Evolutionary conservation across 352 stramenopile genomes (phyloP), one percentile per base, ranked within the genome.

Genomic region (Phytophthora pisi): DNA sequence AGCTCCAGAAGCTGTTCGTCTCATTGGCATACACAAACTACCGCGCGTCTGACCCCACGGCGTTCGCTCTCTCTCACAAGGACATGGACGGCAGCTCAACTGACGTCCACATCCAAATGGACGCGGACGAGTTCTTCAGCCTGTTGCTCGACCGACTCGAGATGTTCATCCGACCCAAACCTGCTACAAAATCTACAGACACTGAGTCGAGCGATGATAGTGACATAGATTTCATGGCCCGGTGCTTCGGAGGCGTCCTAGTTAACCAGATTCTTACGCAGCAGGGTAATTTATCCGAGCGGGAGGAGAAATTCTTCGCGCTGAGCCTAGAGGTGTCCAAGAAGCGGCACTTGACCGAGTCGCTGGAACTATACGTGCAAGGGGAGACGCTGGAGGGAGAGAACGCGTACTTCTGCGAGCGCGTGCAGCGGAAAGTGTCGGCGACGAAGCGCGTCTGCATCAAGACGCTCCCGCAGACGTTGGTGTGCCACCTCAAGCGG

Each of bases 201-300:
- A 23, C 28, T 9, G 62, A 62, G 1, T 68, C 55, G 26, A 30
- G 26, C 26, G 23, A 31, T 30, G 38, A 68, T 26, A 15, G 2
- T 0, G 31, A 28, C 18, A 45, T 30, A 23, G 68, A 75, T n/a
- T 89, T 89, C 34, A 66, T 93, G 53, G 72, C 84, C 46, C 57
- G 68, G 0, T 88, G 83, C 57, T 96, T 96, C 70, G 85, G 86
- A 24, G 88, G 88, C 3, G 66, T 89, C 5, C 52, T 96, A 9
- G 88, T 95, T 16, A 94, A 95, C 61, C 89, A 96, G 34, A 91
- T 96, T 61, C 63, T 92, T 28, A 96, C 86, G 0, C 70, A 95
- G 50, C 74, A 91, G 23, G 84, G 84, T 0, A 75, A 96, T 64
- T 58, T 95, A 11, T 96, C 86, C 0, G 88, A 95, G 54, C 74